Evolutionary conservation across 192 early-diverging fungal genomes (phyloP).

Genomic region (Coemansia sp.): DNA sequence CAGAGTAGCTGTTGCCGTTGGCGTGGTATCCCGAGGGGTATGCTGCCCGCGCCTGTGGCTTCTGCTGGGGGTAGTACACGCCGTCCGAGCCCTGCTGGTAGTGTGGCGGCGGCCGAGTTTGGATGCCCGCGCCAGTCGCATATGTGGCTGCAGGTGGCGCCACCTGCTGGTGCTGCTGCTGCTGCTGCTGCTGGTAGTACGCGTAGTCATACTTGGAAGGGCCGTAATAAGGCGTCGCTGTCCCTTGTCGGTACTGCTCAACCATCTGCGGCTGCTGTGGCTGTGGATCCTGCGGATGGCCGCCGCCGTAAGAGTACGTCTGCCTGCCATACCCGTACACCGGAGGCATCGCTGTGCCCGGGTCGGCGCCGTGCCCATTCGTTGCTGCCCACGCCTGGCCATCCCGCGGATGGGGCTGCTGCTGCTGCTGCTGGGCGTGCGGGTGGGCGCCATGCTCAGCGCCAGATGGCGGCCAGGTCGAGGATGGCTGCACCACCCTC

Average conservation of each 20-base stretch:
- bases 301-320: background rate
- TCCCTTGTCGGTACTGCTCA: background rate
- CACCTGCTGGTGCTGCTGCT: constrained; percentile 4
- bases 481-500: constrained; percentile 21
- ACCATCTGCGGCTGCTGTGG: background rate
- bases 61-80: constrained; percentile 17
- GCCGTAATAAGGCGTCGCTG: constrained; percentile 14
- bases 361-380: too few relatives aligned
- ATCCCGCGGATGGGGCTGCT: constrained; percentile 3
- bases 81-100: constrained; percentile 6
- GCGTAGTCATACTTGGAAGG: constrained; percentile 23
- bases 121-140: background rate
- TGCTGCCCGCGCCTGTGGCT: constrained; percentile 2
- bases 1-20: constrained; percentile 9
- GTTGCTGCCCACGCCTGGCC: background rate
- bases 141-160: background rate
- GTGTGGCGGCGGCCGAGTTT: constrained; percentile 3
- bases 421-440: constrained; percentile 1
- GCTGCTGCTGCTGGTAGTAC: constrained; percentile 9
- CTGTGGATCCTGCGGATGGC: background rate
- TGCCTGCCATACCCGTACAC: constrained; percentile 2
- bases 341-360: constrained; percentile 4
- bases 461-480: constrained; percentile 10
- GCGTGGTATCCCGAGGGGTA: constrained; percentile 7
- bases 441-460: background rate